Evolutionary conservation across 1,284 basidiomycete genomes (phyloP), one percentile per base, ranked within the genome.

Genomic region (Leccinum fallax): DNA sequence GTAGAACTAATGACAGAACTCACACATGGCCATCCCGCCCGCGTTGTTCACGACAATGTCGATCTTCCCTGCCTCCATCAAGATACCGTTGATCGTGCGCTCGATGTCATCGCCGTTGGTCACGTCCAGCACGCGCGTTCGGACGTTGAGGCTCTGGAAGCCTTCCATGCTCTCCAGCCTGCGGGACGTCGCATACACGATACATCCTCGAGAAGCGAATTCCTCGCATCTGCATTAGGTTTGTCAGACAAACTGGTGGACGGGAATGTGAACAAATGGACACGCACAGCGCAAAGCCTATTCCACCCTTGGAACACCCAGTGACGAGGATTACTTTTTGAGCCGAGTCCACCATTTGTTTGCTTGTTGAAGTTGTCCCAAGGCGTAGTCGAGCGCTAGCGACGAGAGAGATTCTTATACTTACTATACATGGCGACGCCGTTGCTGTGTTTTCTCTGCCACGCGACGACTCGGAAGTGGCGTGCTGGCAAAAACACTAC

Each of bases 41-140:
- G 88, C 88, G 62, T 90, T 90, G 69, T 90, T 90, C 58, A 90
- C 83, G 2, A 91, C 73, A 4, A 90, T 77, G 60, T 90, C 88
- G 51, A 90, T 83, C 61, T 71, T 79, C 0, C 85, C 87, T 53
- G 83, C 78, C 34, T 75, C 76, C 4, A 76, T 72, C 8, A 82
- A 67, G 55, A 88, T 79, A 1, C 77, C 67, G 32, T 79, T 67
- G 5, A 87, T 72, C 2, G 76, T 79, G 24, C 67, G 68, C 46
- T 78, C 69, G 3, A 86, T 80, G 38, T 80, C 77, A 28, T 83
- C 82, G 24, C 85, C 85, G 55, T 74, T 80, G 4, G 79, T 87
- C 4, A 89, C 82, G 62, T 89, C 87, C 36, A 89, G 68, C 1
- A 72, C 72, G 6, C 80, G 71, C 43, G 75, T 80, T 60, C 80